Percentiles rank a stretch among this genome's conserved stretches.
These are phyloP conservation scores for Scenedesmus sp. DNA, from an alignment of 163 green algal species.

Conservation along the genomic window DNA sequence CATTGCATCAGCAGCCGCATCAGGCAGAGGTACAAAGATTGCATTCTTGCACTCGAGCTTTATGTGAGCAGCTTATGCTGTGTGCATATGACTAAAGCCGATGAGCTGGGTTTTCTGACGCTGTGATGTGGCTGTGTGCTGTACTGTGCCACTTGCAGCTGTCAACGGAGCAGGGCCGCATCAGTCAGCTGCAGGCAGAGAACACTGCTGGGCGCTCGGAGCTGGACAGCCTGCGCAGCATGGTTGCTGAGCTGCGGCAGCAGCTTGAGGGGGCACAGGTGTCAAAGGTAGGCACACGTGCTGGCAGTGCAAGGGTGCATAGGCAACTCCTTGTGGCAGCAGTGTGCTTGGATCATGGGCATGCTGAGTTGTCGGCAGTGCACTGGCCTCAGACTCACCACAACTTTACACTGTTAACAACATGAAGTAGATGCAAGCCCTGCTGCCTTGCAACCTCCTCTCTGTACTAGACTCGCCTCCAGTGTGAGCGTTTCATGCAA, in stretches of 20 bases:
- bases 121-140: not conserved
- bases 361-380: not conserved
- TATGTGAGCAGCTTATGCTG: not conserved
- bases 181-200: slow-evolving; percentile 26
- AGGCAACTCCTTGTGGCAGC: not conserved
- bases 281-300: not conserved
- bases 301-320: not conserved
- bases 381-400: too few species aligned
- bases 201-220: slow-evolving; percentile 24
- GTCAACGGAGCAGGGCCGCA: slow-evolving; percentile 11
- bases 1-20: not conserved
- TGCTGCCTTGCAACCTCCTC: not conserved
- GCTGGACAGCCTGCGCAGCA: not conserved
- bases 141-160: slow-evolving; percentile 33
- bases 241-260: not conserved
- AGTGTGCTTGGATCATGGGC: not conserved
- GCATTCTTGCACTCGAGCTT: not conserved
- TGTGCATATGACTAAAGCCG: not conserved
- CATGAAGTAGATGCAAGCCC: too few species aligned
- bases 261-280: slow-evolving; percentile 19
- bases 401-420: too few species aligned
- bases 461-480: too few species aligned
- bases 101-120: not conserved
- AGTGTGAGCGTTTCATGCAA: not conserved
- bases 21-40: not conserved